Conservation (phyloP, 2,329 filamentous ascomycete genomes). For the Nectriaceae sp. region DNA sequence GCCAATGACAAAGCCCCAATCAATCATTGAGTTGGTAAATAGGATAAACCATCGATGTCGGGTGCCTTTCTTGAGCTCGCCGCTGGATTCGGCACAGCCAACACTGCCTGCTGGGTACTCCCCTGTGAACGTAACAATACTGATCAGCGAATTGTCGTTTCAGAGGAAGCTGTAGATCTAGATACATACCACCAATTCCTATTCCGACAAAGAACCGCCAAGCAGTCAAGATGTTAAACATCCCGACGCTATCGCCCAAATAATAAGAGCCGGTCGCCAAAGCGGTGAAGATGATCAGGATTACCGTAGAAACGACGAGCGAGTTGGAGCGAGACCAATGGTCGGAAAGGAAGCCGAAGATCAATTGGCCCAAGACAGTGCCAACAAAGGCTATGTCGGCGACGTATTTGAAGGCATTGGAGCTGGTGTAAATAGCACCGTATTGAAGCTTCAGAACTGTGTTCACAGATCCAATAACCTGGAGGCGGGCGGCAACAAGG, state of each 20-base stretch:
- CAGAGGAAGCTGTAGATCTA: not conserved
- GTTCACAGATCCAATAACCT: conserved; percentile 87
- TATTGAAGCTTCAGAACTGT: conserved; percentile 75
- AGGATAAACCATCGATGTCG: conserved; percentile 91
- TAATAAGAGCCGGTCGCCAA: conserved; percentile 77
- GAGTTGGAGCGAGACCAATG: conserved; percentile 84
- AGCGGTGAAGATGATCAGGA: conserved; percentile 83
- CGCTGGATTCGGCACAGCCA: conserved; percentile 79
- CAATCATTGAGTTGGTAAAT: conserved; percentile 87
- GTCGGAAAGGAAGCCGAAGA: conserved; percentile 81
- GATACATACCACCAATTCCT: conserved; percentile 68
- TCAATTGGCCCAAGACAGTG: conserved; percentile 78
- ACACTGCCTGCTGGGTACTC: conserved; percentile 86
- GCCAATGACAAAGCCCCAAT: conserved; percentile 78
- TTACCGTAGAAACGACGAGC: conserved; percentile 76
- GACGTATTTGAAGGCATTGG: conserved; percentile 72
- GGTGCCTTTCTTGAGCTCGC: conserved; percentile 76
- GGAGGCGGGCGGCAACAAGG: not conserved
- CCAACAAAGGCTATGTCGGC: conserved; percentile 83
- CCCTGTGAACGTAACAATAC: conserved; percentile 36
- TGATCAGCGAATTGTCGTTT: not conserved
- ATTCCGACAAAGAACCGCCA: conserved; percentile 83
- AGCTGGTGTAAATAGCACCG: conserved; percentile 65
- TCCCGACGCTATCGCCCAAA: conserved; percentile 65
- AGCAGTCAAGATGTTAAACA: conserved; percentile 76